These are phyloP conservation scores for Cytospora chrysosperma DNA, from an alignment of 2,329 filamentous ascomycete genomes.

Conservation along the genomic window DNA sequence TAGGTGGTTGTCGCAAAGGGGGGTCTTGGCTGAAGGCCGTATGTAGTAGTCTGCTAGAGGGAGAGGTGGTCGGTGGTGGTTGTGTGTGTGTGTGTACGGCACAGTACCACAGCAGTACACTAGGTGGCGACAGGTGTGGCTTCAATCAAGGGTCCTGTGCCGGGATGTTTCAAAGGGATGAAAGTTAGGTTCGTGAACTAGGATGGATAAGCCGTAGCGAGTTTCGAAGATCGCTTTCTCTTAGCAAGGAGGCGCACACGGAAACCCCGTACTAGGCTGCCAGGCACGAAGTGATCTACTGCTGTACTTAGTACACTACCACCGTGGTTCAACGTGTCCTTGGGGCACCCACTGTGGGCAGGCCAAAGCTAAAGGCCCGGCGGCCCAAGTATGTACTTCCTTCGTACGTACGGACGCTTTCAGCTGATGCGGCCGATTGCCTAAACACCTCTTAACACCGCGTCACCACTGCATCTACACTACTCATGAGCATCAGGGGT, in stretches of 20 bases:
- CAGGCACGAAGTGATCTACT: neutral
- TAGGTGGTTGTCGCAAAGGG: neutral
- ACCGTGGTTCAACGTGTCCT: neutral
- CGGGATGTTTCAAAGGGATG: conserved; percentile 18
- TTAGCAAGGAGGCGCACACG: neutral
- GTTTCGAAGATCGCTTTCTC: neutral
- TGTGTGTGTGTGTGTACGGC: no score
- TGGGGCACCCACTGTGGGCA: no score
- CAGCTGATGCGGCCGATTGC: neutral
- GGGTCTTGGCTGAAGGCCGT: neutral
- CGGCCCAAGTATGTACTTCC: neutral
- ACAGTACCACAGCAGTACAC: no score
- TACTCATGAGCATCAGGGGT: neutral
- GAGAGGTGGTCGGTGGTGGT: no score
- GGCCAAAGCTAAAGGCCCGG: neutral
- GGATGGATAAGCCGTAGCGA: neutral
- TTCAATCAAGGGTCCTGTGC: conserved; percentile 13
- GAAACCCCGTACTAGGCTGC: neutral
- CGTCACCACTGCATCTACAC: neutral
- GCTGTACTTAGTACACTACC: neutral
- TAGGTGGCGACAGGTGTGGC: conserved; percentile 13
- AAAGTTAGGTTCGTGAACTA: conserved; percentile 9
- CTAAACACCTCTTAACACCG: neutral
- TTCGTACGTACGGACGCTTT: neutral
- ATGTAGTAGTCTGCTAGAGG: neutral